Conservation (phyloP, 1,284 basidiomycete genomes). For the Rhodotorula sp. region DNA sequence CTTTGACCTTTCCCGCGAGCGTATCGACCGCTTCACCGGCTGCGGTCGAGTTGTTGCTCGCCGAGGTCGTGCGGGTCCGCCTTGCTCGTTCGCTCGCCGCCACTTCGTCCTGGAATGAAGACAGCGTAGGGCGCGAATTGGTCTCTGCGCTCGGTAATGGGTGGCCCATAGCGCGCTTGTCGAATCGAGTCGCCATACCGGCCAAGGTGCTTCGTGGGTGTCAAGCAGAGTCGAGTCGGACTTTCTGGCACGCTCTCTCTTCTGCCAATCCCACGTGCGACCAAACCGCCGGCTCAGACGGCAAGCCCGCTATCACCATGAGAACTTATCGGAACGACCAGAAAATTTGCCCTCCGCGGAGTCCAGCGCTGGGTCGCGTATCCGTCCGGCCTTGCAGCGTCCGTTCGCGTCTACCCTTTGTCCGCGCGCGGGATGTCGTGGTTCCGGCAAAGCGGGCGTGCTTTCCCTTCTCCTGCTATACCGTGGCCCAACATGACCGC, state of each 20-base stretch:
- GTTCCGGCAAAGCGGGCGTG: neutral
- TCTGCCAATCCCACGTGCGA: too few species aligned
- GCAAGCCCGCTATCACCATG: too few species aligned
- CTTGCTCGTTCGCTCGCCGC: neutral
- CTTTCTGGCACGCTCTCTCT: neutral
- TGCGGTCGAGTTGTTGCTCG: neutral
- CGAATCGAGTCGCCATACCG: conserved; percentile 6
- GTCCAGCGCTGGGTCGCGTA: too few species aligned
- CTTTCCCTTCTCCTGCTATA: neutral
- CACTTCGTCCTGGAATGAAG: conserved; percentile 26
- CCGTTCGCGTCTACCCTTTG: neutral
- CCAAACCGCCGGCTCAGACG: too few species aligned
- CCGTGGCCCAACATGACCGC: neutral
- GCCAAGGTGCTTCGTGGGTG: neutral
- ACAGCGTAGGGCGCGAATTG: conserved; percentile 21
- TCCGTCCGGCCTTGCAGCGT: neutral
- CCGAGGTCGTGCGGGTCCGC: neutral
- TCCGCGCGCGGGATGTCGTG: neutral
- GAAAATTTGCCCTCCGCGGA: too few species aligned
- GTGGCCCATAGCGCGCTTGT: conserved; percentile 12
- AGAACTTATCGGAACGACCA: neutral
- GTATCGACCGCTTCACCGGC: neutral
- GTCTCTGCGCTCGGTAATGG: conserved; percentile 1
- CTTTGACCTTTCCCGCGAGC: conserved; percentile 7
- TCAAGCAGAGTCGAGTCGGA: neutral